Evolutionary conservation across 164 flowering plant genomes (phyloP), one percentile per base, ranked within the genome.

Genomic region (Euptelea pleiosperma): DNA sequence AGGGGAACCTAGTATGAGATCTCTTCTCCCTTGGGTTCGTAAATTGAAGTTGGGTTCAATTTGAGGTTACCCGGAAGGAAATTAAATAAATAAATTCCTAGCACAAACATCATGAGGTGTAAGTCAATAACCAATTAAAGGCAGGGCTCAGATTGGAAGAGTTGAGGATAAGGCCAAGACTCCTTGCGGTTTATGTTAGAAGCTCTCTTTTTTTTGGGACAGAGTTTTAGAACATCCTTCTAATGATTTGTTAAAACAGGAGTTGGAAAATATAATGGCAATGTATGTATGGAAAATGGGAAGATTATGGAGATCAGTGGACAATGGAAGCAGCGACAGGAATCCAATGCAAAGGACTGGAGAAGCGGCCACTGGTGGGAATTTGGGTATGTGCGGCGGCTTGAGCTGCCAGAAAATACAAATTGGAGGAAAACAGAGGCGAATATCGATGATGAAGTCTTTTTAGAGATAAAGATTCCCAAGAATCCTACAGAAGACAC

Each of bases 341-440:
- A 78, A 51, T 22, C 68, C 4, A 78, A 71, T 49, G 33, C 67
- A 12, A 78, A 62, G 52, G 89, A 92, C 49, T 84, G 95, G 98
- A 81, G 78, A 71, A 74, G 73, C 43, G 68, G 79, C 2, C 55
- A 79, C 15, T 92, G 96, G 98, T 92, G 98, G 98, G 93, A 83
- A 58, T 60, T 66, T 46, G 95, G 98, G 2, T 87, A 54, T 44
- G 95, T 82, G n/a, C 66, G 98, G 57, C 72, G 91, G 67, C 73
- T 92, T 25, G 95, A 92, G 70, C 66, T 87, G 56, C 98, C 96
- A 0, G 91, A 81, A 52, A 77, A 89, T 57, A 78, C 83, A 43
- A 80, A 87, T 58, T 70, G 83, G 84, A 81, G 58, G 57, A 77
- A 67, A 24, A 60, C 70, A 6, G 87, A 81, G 56, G 91, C 85